Conservation (phyloP, 1,139 yeast genomes). For the Magnusiomyces tetraspermus region DNA sequence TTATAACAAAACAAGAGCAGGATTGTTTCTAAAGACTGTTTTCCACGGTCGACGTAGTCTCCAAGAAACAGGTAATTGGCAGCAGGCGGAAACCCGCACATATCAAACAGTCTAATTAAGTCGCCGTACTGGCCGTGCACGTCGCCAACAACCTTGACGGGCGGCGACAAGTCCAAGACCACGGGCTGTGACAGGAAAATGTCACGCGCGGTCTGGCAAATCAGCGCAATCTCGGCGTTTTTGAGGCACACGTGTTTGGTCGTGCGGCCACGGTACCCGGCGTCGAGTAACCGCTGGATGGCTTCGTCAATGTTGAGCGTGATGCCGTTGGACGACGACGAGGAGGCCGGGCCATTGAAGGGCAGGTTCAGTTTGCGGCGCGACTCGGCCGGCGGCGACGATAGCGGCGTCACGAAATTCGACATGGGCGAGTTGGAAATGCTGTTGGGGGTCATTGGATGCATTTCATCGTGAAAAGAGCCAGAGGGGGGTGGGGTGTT, state of each 20-base stretch:
- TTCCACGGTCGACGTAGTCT: constrained; percentile 95
- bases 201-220: constrained; percentile 82
- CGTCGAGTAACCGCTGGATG: constrained; percentile 82
- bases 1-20: constrained; percentile 77
- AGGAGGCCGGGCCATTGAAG: background rate
- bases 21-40: constrained; percentile 87
- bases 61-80: constrained; percentile 87
- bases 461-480: too few relatives aligned
- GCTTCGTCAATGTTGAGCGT: constrained; percentile 75
- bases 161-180: constrained; percentile 78
- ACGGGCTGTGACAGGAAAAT: constrained; percentile 84
- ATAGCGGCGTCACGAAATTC: constrained; percentile 7
- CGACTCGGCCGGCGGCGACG: constrained; percentile 8
- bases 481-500: too few relatives aligned
- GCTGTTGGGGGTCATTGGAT: background rate
- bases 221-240: constrained; percentile 73
- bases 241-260: constrained; percentile 83
- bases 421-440: constrained; percentile 4
- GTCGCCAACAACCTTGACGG: constrained; percentile 95
- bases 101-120: constrained; percentile 78
- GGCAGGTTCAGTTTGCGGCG: background rate
- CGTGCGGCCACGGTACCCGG: constrained; percentile 90
- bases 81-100: constrained; percentile 97
- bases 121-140: constrained; percentile 96
- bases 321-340: constrained; percentile 8